Conservation (phyloP, 371 early-diverging fungal genomes). For the Mucor saturninus region DNA sequence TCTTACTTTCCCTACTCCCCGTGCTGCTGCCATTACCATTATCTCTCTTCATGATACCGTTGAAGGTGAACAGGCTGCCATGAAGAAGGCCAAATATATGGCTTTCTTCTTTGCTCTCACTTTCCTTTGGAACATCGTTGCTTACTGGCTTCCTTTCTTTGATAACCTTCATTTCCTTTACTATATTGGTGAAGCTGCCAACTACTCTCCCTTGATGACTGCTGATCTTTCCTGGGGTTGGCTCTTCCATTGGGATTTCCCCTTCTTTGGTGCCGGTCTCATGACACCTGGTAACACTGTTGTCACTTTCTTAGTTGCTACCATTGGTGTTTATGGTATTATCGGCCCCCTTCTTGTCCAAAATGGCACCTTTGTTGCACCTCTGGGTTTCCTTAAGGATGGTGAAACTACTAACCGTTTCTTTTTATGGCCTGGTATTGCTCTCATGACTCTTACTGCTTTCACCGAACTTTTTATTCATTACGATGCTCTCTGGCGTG, state of each 20-base stretch:
- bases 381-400: slow-evolving; percentile 39
- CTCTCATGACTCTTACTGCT: slow-evolving; percentile 70
- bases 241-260: slow-evolving; percentile 56
- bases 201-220: slow-evolving; percentile 48
- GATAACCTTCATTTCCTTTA: slow-evolving; percentile 60
- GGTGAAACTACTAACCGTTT: slow-evolving; percentile 55
- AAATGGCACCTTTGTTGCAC: slow-evolving; percentile 42
- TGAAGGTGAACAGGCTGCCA: slow-evolving; percentile 47
- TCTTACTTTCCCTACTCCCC: slow-evolving; percentile 74
- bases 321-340: slow-evolving; percentile 62
- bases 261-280: slow-evolving; percentile 77
- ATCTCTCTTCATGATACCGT: slow-evolving; percentile 60
- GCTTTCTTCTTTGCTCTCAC: slow-evolving; percentile 52
- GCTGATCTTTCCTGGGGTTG: slow-evolving; percentile 67
- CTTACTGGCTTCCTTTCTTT: slow-evolving; percentile 66
- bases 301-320: slow-evolving; percentile 60
- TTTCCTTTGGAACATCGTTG: slow-evolving; percentile 54
- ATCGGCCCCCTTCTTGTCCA: slow-evolving; percentile 48
- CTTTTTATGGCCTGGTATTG: slow-evolving; percentile 80
- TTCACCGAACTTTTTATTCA: slow-evolving; percentile 66
- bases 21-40: slow-evolving; percentile 74
- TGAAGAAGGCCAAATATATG: slow-evolving; percentile 56
- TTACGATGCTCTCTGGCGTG: slow-evolving; percentile 63
- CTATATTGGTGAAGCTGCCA: slow-evolving; percentile 60
- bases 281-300: slow-evolving; percentile 67